A percentile compares a stretch with the other conserved stretches of the same genome.
These are phyloP conservation scores for Cenococcum geophilum DNA, from an alignment of 495 filamentous ascomycete genomes.

Conservation along the genomic window DNA sequence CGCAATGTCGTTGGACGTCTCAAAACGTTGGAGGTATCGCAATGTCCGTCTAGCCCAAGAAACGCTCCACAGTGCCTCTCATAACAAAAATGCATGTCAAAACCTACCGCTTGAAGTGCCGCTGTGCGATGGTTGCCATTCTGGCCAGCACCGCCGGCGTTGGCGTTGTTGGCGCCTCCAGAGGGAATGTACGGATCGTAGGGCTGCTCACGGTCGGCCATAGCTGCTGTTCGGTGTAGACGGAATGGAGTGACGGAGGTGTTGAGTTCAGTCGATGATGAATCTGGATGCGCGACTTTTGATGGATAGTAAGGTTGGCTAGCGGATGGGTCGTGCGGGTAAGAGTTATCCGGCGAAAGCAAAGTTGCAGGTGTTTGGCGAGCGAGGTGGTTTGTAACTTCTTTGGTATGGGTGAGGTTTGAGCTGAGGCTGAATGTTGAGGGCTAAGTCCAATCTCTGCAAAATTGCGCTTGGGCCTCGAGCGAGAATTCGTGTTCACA, in stretches of 20 bases:
- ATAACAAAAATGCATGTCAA: not conserved
- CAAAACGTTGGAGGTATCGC: not conserved
- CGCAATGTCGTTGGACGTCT: not conserved
- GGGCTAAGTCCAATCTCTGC: not conserved
- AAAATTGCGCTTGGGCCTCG: not conserved
- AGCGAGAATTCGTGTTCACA: not conserved
- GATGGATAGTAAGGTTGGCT: slow-evolving; percentile 3
- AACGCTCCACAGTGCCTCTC: not conserved
- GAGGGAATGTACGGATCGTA: slow-evolving; percentile 91
- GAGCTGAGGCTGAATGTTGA: slow-evolving; percentile 20
- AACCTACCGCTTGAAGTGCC: slow-evolving; percentile 75
- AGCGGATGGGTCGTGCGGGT: slow-evolving; percentile 1
- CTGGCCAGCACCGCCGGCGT: slow-evolving; percentile 48
- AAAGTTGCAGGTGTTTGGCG: slow-evolving; percentile 6
- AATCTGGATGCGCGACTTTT: slow-evolving; percentile 10
- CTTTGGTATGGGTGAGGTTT: slow-evolving; percentile 25
- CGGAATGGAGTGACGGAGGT: slow-evolving; percentile 8
- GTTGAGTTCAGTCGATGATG: not conserved
- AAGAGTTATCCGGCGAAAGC: slow-evolving; percentile 1
- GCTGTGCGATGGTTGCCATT: slow-evolving; percentile 62
- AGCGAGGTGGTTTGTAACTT: slow-evolving; percentile 18
- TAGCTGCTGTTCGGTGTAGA: slow-evolving; percentile 30
- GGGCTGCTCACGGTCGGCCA: slow-evolving; percentile 69
- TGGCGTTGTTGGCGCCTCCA: slow-evolving; percentile 40
- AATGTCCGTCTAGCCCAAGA: not conserved